Evolutionary conservation across 352 stramenopile genomes (phyloP), one percentile per base, ranked within the genome.

Genomic region (Phytophthora quininea): DNA sequence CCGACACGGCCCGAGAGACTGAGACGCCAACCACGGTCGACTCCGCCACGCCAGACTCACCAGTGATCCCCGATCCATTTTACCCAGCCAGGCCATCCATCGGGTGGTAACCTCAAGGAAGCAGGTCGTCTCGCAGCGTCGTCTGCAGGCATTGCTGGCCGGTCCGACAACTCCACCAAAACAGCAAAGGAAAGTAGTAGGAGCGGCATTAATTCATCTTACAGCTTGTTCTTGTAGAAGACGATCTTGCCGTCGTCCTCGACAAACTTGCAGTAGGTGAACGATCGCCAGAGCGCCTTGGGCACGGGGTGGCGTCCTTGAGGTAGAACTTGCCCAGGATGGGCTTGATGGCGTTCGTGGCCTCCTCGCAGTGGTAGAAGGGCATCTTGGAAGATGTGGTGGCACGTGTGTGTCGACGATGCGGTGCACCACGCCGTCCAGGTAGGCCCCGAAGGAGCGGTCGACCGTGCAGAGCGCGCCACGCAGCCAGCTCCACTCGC

Each of bases 331-430:
- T 97, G 69, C 93, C 95, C 46, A 99, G 78, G 52, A 95, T 84
- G 8, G 84, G 93, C 79, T 97, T 97, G 58, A 99, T 89, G 49
- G 92, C 89, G 43, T 94, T 76, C 8, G 97, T 99, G 10, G 97
- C 97, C 62, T 99, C 95, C 56, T 95, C 71, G 9, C 96, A 97
- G 79, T 99, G 96, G 89, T 99, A 99, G 76, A 98, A 99, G 14
- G 97, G 97, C 93, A 99, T 98, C 84, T 99, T 98, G 74, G 96
- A 99, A 99, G 53, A 99, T 91, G 79, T 99, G 97, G 81, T 99
- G 97, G 54, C 85, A 99, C 97, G 82, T 99, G 97, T 40, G 97
- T 99, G 83, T 97, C 95, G 37, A 94, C 89, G 76, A 99, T 99
- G 80, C 97, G 96, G 85, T 99, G 97, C 72, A 99, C 90, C 60